Evolutionary conservation across 208 protist species (phyloP).

Genomic region (Borovskyia barvae): DNA sequence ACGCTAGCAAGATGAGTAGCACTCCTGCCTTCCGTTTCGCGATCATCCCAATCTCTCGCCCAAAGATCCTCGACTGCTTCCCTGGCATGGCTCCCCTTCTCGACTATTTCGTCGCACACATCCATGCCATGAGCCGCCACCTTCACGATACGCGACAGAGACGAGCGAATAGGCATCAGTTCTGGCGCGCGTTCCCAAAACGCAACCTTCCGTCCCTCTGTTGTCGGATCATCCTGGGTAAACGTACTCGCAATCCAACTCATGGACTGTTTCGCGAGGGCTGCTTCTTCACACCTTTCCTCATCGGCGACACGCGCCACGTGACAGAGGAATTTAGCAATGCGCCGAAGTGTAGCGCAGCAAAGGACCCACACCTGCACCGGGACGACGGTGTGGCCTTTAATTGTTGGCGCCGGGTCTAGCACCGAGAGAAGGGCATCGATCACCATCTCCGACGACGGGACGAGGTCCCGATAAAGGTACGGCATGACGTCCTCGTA

Average conservation of each 20-base stretch:
- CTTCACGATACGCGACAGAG: slow-evolving; percentile 7
- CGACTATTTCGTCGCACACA: slow-evolving; percentile 1
- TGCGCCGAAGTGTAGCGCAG: slow-evolving; percentile 7
- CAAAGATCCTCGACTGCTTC: slow-evolving; percentile 3
- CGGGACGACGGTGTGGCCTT: background rate
- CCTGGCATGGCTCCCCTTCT: too few relatives aligned
- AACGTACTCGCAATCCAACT: slow-evolving; percentile 31
- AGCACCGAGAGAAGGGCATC: slow-evolving; percentile 24
- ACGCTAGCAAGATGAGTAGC: too few relatives aligned
- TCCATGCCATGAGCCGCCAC: background rate
- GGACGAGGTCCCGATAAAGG: slow-evolving; percentile 33
- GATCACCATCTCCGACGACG: slow-evolving; percentile 20
- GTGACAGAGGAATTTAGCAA: slow-evolving; percentile 13
- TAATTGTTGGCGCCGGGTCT: background rate
- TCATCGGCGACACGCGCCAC: slow-evolving; percentile 11
- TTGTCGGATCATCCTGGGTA: slow-evolving; percentile 16
- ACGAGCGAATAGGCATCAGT: slow-evolving; percentile 5
- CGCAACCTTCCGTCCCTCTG: slow-evolving; percentile 8
- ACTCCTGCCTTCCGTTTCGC: too few relatives aligned
- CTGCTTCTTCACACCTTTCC: slow-evolving; percentile 16
- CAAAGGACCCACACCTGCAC: background rate
- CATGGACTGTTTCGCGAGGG: slow-evolving; percentile 20
- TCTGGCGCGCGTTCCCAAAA: slow-evolving; percentile 18
- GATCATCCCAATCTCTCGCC: too few relatives aligned
- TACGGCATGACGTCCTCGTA: slow-evolving; percentile 27